Evolutionary conservation across 257 asterid genomes (phyloP).

Genomic region (Euphrasia confusa): DNA sequence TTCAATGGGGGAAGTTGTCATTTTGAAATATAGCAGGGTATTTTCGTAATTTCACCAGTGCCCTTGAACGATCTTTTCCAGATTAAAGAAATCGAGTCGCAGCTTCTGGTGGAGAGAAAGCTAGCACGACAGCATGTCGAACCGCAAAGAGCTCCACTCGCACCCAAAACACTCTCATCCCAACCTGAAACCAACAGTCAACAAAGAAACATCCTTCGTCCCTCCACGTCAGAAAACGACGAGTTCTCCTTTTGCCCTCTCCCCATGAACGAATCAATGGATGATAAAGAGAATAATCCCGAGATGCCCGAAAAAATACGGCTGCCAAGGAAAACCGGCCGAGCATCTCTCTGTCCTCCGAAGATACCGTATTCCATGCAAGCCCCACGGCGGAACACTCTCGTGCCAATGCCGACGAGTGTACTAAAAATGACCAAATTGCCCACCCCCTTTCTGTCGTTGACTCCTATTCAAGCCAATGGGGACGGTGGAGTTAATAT

Average conservation of each 20-base stretch:
- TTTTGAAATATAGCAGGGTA: too few relatives aligned
- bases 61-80: constrained; percentile 28
- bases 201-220: background rate
- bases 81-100: constrained; percentile 94
- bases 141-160: constrained; percentile 50
- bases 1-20: too few relatives aligned
- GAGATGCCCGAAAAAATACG: constrained; percentile 41
- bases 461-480: constrained; percentile 32
- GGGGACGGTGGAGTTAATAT: constrained; percentile 26
- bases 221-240: constrained; percentile 36
- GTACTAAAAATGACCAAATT: constrained; percentile 30
- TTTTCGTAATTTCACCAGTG: background rate
- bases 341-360: constrained; percentile 44
- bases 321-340: constrained; percentile 30
- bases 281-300: constrained; percentile 73
- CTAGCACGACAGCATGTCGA: constrained; percentile 85
- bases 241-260: constrained; percentile 42
- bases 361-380: constrained; percentile 30
- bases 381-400: constrained; percentile 58
- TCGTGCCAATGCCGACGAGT: constrained; percentile 66
- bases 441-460: constrained; percentile 32
- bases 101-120: constrained; percentile 79
- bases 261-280: constrained; percentile 32
- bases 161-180: constrained; percentile 37
- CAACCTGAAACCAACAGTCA: constrained; percentile 27